Conservation (phyloP, 257 asterid species). For the Misopates orontium region DNA sequence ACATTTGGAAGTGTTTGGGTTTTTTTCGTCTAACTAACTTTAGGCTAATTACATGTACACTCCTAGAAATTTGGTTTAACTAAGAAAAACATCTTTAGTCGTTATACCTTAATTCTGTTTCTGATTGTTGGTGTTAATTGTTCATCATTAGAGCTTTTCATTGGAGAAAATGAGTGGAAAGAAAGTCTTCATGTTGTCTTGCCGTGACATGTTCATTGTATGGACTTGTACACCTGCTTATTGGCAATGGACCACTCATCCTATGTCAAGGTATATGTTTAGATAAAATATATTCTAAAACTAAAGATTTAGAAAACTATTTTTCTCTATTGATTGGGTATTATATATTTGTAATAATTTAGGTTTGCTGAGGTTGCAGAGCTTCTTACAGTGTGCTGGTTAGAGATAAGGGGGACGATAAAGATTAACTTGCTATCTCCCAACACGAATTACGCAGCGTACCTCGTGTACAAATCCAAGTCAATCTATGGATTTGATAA, state of each 20-base stretch:
- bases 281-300: background rate
- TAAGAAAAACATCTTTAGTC: no score
- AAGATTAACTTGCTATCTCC: slow-evolving; percentile 49
- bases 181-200: slow-evolving; percentile 71
- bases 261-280: slow-evolving; percentile 57
- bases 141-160: slow-evolving; percentile 56
- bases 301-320: no score
- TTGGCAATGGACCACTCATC: slow-evolving; percentile 59
- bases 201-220: slow-evolving; percentile 57
- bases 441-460: slow-evolving; percentile 65
- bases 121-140: background rate
- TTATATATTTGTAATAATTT: slow-evolving; percentile 24
- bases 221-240: slow-evolving; percentile 60
- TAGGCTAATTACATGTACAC: no score
- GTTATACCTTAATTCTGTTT: no score
- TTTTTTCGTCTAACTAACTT: no score
- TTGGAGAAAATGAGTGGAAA: slow-evolving; percentile 69
- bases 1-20: no score
- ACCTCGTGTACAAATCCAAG: slow-evolving; percentile 52
- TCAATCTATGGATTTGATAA: slow-evolving; percentile 43
- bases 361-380: slow-evolving; percentile 70
- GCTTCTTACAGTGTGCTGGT: slow-evolving; percentile 66
- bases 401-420: slow-evolving; percentile 57
- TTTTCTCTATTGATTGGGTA: no score
- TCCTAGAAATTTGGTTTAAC: no score